Base-by-base conservation (phyloP, 768 basidiomycete species). In the Asterophora lycoperdoides region DNA sequence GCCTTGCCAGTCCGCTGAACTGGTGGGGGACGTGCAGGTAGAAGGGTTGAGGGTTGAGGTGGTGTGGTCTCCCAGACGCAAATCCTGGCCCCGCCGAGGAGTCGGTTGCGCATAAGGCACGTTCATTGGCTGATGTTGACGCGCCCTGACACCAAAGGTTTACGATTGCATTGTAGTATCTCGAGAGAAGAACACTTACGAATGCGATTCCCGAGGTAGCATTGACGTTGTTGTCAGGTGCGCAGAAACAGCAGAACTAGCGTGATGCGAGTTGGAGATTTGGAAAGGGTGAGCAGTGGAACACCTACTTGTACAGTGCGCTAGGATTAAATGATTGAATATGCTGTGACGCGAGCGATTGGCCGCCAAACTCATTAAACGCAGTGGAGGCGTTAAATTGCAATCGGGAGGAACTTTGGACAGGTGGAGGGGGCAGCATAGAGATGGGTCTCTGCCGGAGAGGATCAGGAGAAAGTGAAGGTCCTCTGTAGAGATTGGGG, bases 241-340 rank as follows among this genome's bases (percentile, higher is more conserved):
- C 2, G 78, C 69, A 44, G 80, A 78, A 17, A 84, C 77, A 30
- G 80, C 72, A 44, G 78, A 72, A 56, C 81, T 81, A 55, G 1
- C 5, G 26, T 41, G 13, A 8, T 41, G 14, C 7, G 15, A 14
- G 10, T 28, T 8, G 17, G 2, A 26, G 26, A n/a, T 41, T 5
- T 28, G 8, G 13, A 8, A 26, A 14, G 4, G 15, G 23, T 28
- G 8, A 28, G 33, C 33, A 23, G 6, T 8, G 39, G 29, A 2
- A 35, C 1, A 54, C 74, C 41, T 56, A 80, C 85, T 77, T 81
- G 68, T 86, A 87, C 26, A 86, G 73, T 2, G 77, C 68, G 36
- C 29, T 30, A 35, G 48, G 36, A 19, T 44, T 36, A 34, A 72
- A 20, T 74, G 74, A 60, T 78, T 69, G 56, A 77, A 80, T 6